Evolutionary conservation across 805 yeast genomes (phyloP).

Genomic region (Schwanniomyces vanrijiae): DNA sequence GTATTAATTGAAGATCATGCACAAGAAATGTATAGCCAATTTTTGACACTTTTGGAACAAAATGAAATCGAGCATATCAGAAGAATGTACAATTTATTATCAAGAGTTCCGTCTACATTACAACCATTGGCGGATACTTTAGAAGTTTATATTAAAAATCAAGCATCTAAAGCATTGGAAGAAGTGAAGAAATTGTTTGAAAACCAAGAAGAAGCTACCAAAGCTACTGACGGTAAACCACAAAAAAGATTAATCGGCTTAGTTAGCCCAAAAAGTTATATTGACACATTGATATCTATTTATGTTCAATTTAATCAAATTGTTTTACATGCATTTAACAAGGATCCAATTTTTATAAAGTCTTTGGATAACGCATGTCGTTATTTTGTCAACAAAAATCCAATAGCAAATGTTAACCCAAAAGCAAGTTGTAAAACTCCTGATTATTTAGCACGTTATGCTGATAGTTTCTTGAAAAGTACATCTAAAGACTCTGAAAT

Average conservation of each 20-base stretch:
- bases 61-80: slow-evolving; percentile 70
- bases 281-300: slow-evolving; percentile 70
- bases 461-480: slow-evolving; percentile 79
- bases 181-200: slow-evolving; percentile 44
- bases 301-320: slow-evolving; percentile 66
- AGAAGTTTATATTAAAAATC: slow-evolving; percentile 64
- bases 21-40: slow-evolving; percentile 71
- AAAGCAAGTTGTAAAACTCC: slow-evolving; percentile 77
- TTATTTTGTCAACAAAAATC: slow-evolving; percentile 76
- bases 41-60: slow-evolving; percentile 70
- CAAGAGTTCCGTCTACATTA: slow-evolving; percentile 76
- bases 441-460: slow-evolving; percentile 84
- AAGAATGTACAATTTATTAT: slow-evolving; percentile 73
- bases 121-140: slow-evolving; percentile 74
- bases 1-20: slow-evolving; percentile 81
- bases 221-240: slow-evolving; percentile 12
- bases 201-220: slow-evolving; percentile 14
- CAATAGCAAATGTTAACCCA: slow-evolving; percentile 69
- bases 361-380: slow-evolving; percentile 90
- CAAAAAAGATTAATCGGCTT: slow-evolving; percentile 18
- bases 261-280: slow-evolving; percentile 78
- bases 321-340: slow-evolving; percentile 65
- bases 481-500: slow-evolving; percentile 67
- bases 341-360: slow-evolving; percentile 75
- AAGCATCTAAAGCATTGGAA: slow-evolving; percentile 51